Conservation (phyloP, 805 yeast genomes). For the Isabelozyma heimii region DNA sequence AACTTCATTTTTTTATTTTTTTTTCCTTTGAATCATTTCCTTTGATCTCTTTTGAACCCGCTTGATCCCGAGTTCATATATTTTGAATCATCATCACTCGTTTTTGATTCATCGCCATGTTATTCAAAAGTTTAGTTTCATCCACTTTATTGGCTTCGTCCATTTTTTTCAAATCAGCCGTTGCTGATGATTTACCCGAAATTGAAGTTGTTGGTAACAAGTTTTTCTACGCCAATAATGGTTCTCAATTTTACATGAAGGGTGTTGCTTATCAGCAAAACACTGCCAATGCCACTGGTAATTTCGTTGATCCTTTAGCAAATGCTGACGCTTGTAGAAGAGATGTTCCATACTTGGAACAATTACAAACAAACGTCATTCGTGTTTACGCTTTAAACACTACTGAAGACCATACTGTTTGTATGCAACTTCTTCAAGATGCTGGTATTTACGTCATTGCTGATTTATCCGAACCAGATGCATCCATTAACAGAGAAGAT, state of each 20-base stretch:
- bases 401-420: slow-evolving; percentile 60
- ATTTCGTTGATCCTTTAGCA: slow-evolving; percentile 71
- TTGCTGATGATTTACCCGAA: slow-evolving; percentile 40
- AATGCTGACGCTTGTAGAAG: slow-evolving; percentile 59
- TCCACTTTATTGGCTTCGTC: slow-evolving; percentile 20
- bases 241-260: slow-evolving; percentile 72
- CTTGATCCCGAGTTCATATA: background rate
- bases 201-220: slow-evolving; percentile 76
- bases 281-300: slow-evolving; percentile 46
- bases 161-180: slow-evolving; percentile 10
- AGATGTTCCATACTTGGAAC: slow-evolving; percentile 69
- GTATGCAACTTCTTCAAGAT: slow-evolving; percentile 65
- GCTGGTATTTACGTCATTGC: slow-evolving; percentile 92
- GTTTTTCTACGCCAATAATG: slow-evolving; percentile 73
- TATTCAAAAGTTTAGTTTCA: slow-evolving; percentile 30
- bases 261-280: slow-evolving; percentile 83
- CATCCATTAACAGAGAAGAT: slow-evolving; percentile 56
- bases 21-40: slow-evolving; percentile 2
- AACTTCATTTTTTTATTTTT: background rate
- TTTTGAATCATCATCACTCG: background rate
- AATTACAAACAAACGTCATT: slow-evolving; percentile 63
- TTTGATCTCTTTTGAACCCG: background rate
- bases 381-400: slow-evolving; percentile 75
- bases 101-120: slow-evolving; percentile 16
- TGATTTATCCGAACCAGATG: slow-evolving; percentile 74